Conservation (phyloP, 805 yeast genomes). For the Kodamaea nitidulidarum region DNA sequence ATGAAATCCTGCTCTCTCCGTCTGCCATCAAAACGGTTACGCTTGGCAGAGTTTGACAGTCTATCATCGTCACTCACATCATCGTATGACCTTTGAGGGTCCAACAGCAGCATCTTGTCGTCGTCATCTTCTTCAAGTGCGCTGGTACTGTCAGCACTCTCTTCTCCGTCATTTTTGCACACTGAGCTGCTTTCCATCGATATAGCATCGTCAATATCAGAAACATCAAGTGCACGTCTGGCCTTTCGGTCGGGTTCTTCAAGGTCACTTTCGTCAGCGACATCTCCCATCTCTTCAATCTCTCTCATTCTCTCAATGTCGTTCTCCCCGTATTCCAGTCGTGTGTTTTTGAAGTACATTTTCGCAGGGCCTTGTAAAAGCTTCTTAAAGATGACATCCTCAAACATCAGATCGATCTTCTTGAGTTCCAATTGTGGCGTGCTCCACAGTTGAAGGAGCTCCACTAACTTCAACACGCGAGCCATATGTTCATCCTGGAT, state of each 20-base stretch:
- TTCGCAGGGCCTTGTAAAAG: slow-evolving; percentile 8
- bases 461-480: slow-evolving; percentile 9
- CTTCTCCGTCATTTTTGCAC: slow-evolving; percentile 10
- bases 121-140: slow-evolving; percentile 5
- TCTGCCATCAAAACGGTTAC: slow-evolving; percentile 1
- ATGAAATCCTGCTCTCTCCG: slow-evolving; percentile 2
- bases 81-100: not conserved
- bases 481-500: slow-evolving; percentile 10
- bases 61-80: slow-evolving; percentile 6
- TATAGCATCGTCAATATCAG: slow-evolving; percentile 20
- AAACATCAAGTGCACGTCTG: slow-evolving; percentile 19
- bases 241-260: slow-evolving; percentile 18
- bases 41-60: slow-evolving; percentile 1
- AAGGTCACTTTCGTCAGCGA: slow-evolving; percentile 21
- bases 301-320: slow-evolving; percentile 2
- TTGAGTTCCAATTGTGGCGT: slow-evolving; percentile 1
- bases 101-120: not conserved
- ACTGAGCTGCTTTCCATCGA: slow-evolving; percentile 19
- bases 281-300: slow-evolving; percentile 14
- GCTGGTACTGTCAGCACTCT: slow-evolving; percentile 7
- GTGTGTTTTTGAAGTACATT: too few species aligned
- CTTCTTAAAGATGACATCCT: slow-evolving; percentile 11
- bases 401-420: slow-evolving; percentile 10
- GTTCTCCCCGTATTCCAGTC: slow-evolving; percentile 4
- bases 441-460: slow-evolving; percentile 7